A percentile compares a stretch with the other conserved stretches of the same genome.
These are phyloP conservation scores for Barnettozyma vustinii DNA, from an alignment of 805 yeast genomes.

Conservation along the genomic window DNA sequence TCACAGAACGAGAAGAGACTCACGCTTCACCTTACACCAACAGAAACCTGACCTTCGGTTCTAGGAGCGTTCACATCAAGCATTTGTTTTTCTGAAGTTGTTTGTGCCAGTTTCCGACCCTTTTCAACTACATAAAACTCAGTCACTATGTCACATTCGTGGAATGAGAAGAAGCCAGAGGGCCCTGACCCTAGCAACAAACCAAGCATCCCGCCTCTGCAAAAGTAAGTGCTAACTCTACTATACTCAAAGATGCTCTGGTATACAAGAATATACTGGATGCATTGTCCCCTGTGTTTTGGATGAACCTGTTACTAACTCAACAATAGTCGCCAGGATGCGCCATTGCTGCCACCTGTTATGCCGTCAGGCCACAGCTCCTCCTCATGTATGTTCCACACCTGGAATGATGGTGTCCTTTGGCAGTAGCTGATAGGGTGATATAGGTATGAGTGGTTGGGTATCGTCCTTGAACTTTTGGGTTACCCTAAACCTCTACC, in stretches of 20 bases:
- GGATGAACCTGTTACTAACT: background rate
- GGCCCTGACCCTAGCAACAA: conserved; percentile 18
- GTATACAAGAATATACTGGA: background rate
- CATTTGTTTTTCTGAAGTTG: background rate
- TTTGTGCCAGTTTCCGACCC: background rate
- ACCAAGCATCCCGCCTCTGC: conserved; percentile 25
- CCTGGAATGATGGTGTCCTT: background rate
- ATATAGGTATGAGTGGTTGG: background rate
- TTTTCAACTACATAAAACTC: background rate
- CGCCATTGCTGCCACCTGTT: conserved; percentile 2
- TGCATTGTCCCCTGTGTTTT: background rate
- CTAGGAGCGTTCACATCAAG: background rate
- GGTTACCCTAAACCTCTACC: background rate
- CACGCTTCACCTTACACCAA: background rate
- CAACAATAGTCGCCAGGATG: background rate
- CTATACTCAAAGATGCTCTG: background rate
- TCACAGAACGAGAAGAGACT: background rate
- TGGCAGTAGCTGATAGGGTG: background rate
- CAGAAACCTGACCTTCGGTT: too few species aligned
- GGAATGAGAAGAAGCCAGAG: conserved; percentile 24
- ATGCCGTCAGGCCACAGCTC: background rate
- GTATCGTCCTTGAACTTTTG: background rate
- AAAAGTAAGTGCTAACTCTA: conserved; percentile 20
- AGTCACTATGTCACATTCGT: conserved; percentile 20
- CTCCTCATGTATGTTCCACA: background rate